Percentiles rank a stretch among this genome's conserved stretches.
Evolutionary conservation across 202 grass and related monocot genomes (phyloP).

Genomic region (Zoysia matrella): DNA sequence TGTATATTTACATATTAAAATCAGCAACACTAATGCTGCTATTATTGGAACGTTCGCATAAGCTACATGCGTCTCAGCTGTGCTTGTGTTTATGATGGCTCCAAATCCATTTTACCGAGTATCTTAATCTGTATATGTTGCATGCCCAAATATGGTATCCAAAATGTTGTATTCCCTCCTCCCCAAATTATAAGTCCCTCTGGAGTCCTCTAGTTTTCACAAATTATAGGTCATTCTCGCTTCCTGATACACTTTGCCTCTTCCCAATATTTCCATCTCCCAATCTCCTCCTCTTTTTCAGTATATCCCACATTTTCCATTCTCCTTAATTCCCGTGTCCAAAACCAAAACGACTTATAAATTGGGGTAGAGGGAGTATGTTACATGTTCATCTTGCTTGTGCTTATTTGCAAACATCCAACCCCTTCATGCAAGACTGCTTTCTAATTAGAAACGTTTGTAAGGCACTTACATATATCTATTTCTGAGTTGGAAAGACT

Average conservation of each 20-base stretch:
- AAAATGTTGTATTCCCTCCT: neutral
- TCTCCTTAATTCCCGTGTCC: no score
- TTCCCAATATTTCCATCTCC: no score
- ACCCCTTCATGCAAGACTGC: neutral
- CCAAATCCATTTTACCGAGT: neutral
- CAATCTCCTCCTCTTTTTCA: no score
- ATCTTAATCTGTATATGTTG: neutral
- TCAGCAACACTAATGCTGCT: neutral
- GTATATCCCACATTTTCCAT: no score
- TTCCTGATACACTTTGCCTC: no score
- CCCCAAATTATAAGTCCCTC: no score
- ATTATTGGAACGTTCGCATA: neutral
- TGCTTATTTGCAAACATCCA: neutral
- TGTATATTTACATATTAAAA: constrained; percentile 9
- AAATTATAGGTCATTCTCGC: no score
- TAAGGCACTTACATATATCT: neutral
- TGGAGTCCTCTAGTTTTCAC: no score
- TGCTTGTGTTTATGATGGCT: constrained; percentile 10
- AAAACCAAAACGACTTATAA: no score
- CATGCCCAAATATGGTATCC: neutral
- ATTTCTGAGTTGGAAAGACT: neutral
- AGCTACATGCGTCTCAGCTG: neutral
- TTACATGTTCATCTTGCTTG: neutral
- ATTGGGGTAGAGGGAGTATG: neutral
- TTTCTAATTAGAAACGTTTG: neutral